Evolutionary conservation across 192 early-diverging fungal genomes (phyloP).

Genomic region (Entophlyctis luteolus): DNA sequence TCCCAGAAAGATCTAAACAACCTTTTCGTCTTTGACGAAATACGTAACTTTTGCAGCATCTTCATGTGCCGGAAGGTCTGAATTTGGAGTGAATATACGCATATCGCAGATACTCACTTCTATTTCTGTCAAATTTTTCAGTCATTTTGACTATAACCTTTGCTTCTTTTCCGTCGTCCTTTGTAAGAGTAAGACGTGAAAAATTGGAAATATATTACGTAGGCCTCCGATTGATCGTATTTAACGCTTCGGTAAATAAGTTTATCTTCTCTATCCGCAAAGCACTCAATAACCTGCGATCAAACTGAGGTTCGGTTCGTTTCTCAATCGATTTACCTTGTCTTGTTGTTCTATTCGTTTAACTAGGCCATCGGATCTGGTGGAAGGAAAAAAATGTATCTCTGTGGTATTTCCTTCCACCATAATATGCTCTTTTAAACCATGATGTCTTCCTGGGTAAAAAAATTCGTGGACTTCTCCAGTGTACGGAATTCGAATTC

Average conservation of each 20-base stretch:
- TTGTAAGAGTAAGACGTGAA: not conserved
- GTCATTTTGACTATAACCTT: conserved; percentile 51
- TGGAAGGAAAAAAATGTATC: conserved; percentile 53
- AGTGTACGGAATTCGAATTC: conserved; percentile 41
- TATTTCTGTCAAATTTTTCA: conserved; percentile 51
- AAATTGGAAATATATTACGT: not conserved
- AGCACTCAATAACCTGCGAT: conserved; percentile 45
- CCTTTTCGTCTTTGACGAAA: conserved; percentile 51
- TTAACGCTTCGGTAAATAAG: conserved; percentile 52
- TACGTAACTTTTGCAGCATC: conserved; percentile 53
- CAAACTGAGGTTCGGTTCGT: too few relatives aligned
- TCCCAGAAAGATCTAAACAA: conserved; percentile 24
- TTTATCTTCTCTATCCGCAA: conserved; percentile 51
- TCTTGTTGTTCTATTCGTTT: conserved; percentile 42
- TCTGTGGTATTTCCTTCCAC: conserved; percentile 47
- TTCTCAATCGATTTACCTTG: conserved; percentile 44
- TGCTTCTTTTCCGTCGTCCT: conserved; percentile 6
- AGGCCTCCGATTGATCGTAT: conserved; percentile 31
- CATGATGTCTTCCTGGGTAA: conserved; percentile 50
- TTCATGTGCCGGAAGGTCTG: conserved; percentile 32
- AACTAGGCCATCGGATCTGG: conserved; percentile 51
- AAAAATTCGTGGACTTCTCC: conserved; percentile 51
- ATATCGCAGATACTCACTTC: conserved; percentile 19
- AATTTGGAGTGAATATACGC: not conserved
- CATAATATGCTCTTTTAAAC: conserved; percentile 53